Conservation (phyloP, 495 filamentous ascomycete genomes). For the Neurospora sp. region DNA sequence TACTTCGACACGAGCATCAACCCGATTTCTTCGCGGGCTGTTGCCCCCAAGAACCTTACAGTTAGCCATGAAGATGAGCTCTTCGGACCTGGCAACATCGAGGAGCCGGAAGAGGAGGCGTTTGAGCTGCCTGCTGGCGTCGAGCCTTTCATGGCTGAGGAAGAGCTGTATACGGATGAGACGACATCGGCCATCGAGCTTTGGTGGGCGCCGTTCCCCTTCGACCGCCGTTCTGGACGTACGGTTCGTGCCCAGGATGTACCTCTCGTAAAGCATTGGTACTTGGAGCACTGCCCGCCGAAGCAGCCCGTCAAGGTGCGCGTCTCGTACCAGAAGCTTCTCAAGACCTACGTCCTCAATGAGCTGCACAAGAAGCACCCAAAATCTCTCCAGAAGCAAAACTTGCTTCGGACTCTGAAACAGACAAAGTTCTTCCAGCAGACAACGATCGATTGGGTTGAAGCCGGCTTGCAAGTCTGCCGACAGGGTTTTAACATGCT, state of each 20-base stretch:
- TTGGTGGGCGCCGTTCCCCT: conserved; percentile 98
- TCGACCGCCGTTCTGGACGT: conserved; percentile 90
- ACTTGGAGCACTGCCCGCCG: conserved; percentile 86
- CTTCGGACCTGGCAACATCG: conserved; percentile 75
- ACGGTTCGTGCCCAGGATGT: conserved; percentile 98
- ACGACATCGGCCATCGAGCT: conserved; percentile 87
- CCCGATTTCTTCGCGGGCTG: conserved; percentile 89
- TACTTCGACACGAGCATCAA: conserved; percentile 98
- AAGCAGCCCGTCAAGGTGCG: conserved; percentile 91
- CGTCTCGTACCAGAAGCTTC: conserved; percentile 97
- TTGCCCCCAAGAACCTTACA: conserved; percentile 90
- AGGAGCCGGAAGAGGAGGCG: conserved; percentile 64
- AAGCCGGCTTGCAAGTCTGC: conserved; percentile 96
- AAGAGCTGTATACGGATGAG: conserved; percentile 82
- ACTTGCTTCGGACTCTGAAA: conserved; percentile 79
- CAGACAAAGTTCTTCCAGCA: conserved; percentile 99
- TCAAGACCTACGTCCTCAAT: conserved; percentile 95
- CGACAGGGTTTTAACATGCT: conserved; percentile 99
- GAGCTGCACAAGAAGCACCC: conserved; percentile 90
- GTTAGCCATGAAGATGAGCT: conserved; percentile 92
- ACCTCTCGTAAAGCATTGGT: conserved; percentile 96
- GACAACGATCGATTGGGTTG: conserved; percentile 98
- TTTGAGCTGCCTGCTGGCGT: conserved; percentile 75
- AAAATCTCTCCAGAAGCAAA: conserved; percentile 92
- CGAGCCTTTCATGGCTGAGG: conserved; percentile 81